These are phyloP conservation scores for Macrophomina phaseolina DNA, from an alignment of 2,329 filamentous ascomycete genomes.

Conservation along the genomic window DNA sequence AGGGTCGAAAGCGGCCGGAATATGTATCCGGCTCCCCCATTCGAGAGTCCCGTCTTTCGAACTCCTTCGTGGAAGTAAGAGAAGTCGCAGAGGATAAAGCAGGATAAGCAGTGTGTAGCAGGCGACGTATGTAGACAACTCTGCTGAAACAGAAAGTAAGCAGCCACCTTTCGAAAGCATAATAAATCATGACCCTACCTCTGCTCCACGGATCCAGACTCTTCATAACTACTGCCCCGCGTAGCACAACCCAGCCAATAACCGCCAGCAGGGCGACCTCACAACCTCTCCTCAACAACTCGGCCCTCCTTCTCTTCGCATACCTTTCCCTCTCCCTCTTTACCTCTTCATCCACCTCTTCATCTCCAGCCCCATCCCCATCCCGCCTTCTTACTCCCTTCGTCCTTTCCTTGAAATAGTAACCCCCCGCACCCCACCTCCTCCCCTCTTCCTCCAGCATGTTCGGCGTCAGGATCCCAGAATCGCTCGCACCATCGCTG, in stretches of 20 bases:
- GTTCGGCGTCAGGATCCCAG: conserved; percentile 53
- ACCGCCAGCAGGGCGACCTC: conserved; percentile 61
- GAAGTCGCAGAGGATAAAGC: conserved; percentile 47
- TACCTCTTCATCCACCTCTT: conserved; percentile 42
- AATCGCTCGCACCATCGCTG: conserved; percentile 33
- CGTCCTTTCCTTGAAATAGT: conserved; percentile 36
- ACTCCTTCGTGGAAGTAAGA: conserved; percentile 29
- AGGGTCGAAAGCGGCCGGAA: conserved; percentile 85
- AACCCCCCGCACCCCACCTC: conserved; percentile 37
- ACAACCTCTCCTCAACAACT: conserved; percentile 72
- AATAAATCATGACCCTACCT: conserved; percentile 37
- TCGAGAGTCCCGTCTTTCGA: conserved; percentile 25
- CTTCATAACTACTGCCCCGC: conserved; percentile 40
- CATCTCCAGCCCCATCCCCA: conserved; percentile 23
- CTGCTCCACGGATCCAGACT: conserved; percentile 46
- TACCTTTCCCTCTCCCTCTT: conserved; percentile 66
- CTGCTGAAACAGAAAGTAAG: conserved; percentile 38
- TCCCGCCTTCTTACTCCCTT: conserved; percentile 30
- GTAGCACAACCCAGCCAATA: conserved; percentile 55
- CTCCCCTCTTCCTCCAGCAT: conserved; percentile 55
- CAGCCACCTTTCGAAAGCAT: conserved; percentile 30
- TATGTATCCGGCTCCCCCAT: conserved; percentile 55
- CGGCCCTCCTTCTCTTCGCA: conserved; percentile 84
- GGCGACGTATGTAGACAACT: conserved; percentile 47
- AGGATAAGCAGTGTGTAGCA: conserved; percentile 39